These are phyloP conservation scores for Colletotrichum sp. DNA, from an alignment of 2,329 filamentous ascomycete species.

Conservation along the genomic window DNA sequence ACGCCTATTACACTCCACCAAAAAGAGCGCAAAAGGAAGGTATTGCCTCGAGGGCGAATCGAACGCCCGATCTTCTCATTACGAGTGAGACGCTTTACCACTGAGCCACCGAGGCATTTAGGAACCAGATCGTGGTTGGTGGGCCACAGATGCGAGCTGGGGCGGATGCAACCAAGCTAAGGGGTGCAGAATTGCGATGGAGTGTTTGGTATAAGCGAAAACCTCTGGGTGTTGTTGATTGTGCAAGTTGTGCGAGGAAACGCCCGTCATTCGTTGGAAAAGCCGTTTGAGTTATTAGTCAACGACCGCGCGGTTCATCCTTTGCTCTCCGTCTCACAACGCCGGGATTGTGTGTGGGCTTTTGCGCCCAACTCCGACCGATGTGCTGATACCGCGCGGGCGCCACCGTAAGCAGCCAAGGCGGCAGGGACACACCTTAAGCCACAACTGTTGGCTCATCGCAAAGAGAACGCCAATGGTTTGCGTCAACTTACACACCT, in stretches of 20 bases:
- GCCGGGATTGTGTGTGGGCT: neutral
- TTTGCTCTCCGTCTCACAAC: neutral
- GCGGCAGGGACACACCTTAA: neutral
- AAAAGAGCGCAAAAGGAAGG: neutral
- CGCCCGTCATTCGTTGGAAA: neutral
- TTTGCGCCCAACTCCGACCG: neutral
- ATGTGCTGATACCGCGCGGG: neutral
- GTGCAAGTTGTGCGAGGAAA: neutral
- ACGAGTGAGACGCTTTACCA: conserved; percentile 20
- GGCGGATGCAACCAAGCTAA: neutral
- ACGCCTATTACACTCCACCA: neutral
- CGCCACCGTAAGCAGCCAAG: neutral
- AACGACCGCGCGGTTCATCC: neutral
- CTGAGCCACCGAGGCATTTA: conserved; percentile 2
- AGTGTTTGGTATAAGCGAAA: neutral
- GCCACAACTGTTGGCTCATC: neutral
- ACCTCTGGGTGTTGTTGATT: neutral
- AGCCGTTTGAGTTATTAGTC: neutral
- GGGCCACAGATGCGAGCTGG: neutral
- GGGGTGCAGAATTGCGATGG: neutral
- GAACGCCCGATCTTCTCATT: conserved; percentile 20
- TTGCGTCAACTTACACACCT: neutral
- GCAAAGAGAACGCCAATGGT: neutral
- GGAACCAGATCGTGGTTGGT: neutral
- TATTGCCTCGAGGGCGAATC: conserved; percentile 18